Conservation (phyloP, 2,329 filamentous ascomycete species). For the Calcarisporium arbuscula region DNA sequence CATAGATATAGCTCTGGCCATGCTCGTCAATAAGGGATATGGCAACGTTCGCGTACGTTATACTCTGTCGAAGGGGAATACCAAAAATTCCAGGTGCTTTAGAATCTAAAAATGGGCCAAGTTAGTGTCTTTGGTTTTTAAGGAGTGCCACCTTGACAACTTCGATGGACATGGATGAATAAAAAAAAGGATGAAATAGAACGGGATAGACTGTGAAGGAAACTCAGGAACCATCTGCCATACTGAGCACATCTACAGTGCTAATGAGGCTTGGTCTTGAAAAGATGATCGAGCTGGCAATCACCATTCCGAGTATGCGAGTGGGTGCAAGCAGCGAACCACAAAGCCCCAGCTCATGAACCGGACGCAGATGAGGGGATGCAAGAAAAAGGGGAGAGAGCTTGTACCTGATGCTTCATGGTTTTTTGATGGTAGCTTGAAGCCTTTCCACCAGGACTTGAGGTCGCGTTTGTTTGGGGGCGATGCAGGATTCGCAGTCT, state of each 20-base stretch:
- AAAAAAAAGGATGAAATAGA: too few species aligned
- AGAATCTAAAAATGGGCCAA: slow-evolving; percentile 29
- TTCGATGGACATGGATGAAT: too few species aligned
- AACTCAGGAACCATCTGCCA: too few species aligned
- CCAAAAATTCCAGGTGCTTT: slow-evolving; percentile 80
- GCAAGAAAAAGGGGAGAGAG: slow-evolving; percentile 1
- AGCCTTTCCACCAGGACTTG: slow-evolving; percentile 95
- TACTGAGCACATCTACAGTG: too few species aligned
- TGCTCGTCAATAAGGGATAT: slow-evolving; percentile 92
- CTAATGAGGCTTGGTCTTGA: too few species aligned
- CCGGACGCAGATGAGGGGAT: slow-evolving; percentile 1
- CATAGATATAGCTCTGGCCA: slow-evolving; percentile 94
- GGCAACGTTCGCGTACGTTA: slow-evolving; percentile 95
- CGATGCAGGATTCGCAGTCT: slow-evolving; percentile 45
- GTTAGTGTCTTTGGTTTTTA: slow-evolving; percentile 14
- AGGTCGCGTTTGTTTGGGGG: slow-evolving; percentile 82
- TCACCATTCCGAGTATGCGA: neutral
- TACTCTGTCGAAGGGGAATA: slow-evolving; percentile 86
- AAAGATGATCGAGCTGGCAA: too few species aligned
- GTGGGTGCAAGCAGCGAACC: too few species aligned
- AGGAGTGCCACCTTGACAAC: too few species aligned
- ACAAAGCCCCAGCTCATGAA: too few species aligned
- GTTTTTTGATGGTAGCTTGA: slow-evolving; percentile 63
- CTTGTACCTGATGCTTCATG: slow-evolving; percentile 38
- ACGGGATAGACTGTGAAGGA: too few species aligned